These are phyloP conservation scores for Leccinellum rugosiceps DNA, from an alignment of 768 basidiomycete genomes.

Conservation along the genomic window DNA sequence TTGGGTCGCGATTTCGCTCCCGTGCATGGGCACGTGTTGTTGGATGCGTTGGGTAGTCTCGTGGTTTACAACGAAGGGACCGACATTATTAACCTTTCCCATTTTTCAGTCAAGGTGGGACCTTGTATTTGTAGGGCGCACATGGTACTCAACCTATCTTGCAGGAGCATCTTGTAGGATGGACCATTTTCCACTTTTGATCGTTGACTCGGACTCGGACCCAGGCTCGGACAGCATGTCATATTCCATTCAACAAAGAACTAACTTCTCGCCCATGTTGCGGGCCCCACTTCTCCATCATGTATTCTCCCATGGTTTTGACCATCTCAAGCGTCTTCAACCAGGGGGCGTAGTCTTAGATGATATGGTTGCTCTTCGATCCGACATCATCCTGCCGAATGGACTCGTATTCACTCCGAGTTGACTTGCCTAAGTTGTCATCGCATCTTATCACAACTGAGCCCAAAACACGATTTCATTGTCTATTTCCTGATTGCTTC, in stretches of 20 bases:
- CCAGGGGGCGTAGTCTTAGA: background rate
- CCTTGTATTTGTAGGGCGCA: background rate
- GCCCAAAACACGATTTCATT: background rate
- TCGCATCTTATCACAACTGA: background rate
- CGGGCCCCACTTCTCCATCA: background rate
- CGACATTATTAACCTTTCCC: slow-evolving; percentile 4
- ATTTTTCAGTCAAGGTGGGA: slow-evolving; percentile 18
- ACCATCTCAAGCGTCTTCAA: background rate
- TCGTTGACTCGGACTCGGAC: too few relatives aligned
- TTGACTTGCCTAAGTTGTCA: background rate
- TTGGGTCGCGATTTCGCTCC: background rate
- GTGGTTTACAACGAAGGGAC: slow-evolving; percentile 7
- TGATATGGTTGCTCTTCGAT: background rate
- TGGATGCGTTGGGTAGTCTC: slow-evolving; percentile 11
- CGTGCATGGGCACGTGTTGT: background rate
- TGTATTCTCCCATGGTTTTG: background rate
- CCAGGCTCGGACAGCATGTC: too few relatives aligned
- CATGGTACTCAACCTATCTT: background rate
- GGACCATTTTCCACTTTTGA: too few relatives aligned
- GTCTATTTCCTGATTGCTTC: background rate
- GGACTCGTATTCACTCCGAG: background rate
- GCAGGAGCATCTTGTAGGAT: slow-evolving; percentile 12
- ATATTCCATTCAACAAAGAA: too few relatives aligned
- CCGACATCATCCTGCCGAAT: background rate
- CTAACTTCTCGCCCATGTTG: background rate